Evolutionary conservation across 1,284 basidiomycete species (phyloP).

Genomic region (Malassezia dermatis): DNA sequence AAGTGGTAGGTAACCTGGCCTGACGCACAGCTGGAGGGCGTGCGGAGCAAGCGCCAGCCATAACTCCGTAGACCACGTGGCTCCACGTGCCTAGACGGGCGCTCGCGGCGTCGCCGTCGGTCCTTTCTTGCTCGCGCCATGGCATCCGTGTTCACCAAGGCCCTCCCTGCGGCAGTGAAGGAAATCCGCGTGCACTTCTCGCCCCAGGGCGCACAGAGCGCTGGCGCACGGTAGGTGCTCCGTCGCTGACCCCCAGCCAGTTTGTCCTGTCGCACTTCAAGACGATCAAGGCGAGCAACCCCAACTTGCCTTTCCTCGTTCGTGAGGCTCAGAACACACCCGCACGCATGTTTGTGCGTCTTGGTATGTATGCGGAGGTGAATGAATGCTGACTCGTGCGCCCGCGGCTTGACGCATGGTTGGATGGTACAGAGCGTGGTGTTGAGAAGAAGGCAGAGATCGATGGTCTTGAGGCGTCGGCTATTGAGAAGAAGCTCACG

Average conservation of each 20-base stretch:
- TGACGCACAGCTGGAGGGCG: slow-evolving; percentile 13
- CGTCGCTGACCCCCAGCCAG: slow-evolving; percentile 21
- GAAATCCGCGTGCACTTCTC: slow-evolving; percentile 45
- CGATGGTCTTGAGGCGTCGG: slow-evolving; percentile 34
- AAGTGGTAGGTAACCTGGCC: slow-evolving; percentile 27
- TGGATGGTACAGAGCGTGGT: slow-evolving; percentile 29
- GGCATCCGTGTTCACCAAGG: slow-evolving; percentile 35
- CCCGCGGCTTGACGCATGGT: background rate
- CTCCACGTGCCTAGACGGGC: background rate
- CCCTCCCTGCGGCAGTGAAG: slow-evolving; percentile 39
- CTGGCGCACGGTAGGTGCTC: slow-evolving; percentile 39
- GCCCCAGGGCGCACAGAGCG: slow-evolving; percentile 37
- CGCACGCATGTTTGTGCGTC: slow-evolving; percentile 41
- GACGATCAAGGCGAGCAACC: slow-evolving; percentile 43
- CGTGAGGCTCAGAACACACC: slow-evolving; percentile 42
- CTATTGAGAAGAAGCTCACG: slow-evolving; percentile 40
- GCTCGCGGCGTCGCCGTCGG: background rate
- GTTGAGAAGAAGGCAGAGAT: slow-evolving; percentile 41
- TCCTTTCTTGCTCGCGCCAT: slow-evolving; percentile 14
- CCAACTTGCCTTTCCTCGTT: slow-evolving; percentile 42
- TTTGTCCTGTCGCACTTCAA: slow-evolving; percentile 42
- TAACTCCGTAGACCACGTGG: background rate
- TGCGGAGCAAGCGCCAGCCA: background rate
- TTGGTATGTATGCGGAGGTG: slow-evolving; percentile 32
- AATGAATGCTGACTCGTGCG: background rate